Evolutionary conservation across 805 yeast genomes (phyloP).

Genomic region (Lipomyces mesembrius): DNA sequence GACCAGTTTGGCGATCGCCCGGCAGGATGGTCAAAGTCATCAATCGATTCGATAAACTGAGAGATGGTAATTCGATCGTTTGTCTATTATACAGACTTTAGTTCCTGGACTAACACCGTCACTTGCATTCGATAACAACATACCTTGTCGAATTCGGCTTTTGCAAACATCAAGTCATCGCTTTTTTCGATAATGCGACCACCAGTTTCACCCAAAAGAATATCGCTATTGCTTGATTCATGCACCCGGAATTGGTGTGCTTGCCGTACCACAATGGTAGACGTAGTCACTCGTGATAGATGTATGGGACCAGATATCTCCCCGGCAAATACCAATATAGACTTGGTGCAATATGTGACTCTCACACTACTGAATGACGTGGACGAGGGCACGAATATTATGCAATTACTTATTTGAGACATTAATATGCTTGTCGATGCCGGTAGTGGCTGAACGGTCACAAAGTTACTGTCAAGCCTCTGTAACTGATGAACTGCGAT

Average conservation of each 20-base stretch:
- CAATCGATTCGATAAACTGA: constrained; percentile 23
- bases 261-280: constrained; percentile 14
- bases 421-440: constrained; percentile 6
- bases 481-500: constrained; percentile 6
- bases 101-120: neutral
- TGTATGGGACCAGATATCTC: constrained; percentile 30
- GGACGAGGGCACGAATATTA: constrained; percentile 17
- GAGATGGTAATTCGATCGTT: constrained; percentile 3
- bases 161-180: constrained; percentile 22
- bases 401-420: constrained; percentile 13
- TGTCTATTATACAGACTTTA: constrained; percentile 15
- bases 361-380: constrained; percentile 15
- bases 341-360: constrained; percentile 13
- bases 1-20: constrained; percentile 23
- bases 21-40: constrained; percentile 44
- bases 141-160: constrained; percentile 3
- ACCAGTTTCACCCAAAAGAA: constrained; percentile 14
- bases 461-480: neutral
- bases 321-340: constrained; percentile 17
- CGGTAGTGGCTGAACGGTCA: neutral
- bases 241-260: constrained; percentile 35
- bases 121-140: neutral
- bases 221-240: constrained; percentile 21
- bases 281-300: constrained; percentile 17
- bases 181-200: constrained; percentile 31